These are phyloP conservation scores for Aspergillus sclerotiicarbonarius DNA, from an alignment of 495 filamentous ascomycete species.

Conservation along the genomic window DNA sequence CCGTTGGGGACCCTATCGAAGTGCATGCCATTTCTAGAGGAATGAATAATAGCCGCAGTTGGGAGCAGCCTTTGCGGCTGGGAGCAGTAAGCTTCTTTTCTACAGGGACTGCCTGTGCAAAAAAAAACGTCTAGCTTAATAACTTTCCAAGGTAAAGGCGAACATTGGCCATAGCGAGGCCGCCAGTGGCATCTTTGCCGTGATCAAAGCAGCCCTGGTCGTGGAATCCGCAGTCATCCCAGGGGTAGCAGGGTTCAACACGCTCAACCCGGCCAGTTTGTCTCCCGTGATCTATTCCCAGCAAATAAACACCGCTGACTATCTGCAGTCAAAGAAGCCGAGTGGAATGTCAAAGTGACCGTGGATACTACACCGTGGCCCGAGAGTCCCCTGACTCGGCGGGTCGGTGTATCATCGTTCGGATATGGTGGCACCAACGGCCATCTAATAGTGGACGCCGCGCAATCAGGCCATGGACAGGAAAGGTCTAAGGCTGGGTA, in stretches of 20 bases:
- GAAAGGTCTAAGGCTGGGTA: background rate
- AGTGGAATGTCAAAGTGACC: constrained; percentile 24
- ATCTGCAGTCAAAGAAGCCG: constrained; percentile 22
- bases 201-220: constrained; percentile 54
- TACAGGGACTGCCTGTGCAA: no score
- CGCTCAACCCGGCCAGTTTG: constrained; percentile 20
- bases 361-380: background rate
- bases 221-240: constrained; percentile 49
- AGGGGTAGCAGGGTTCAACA: constrained; percentile 22
- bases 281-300: background rate
- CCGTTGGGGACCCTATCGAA: constrained; percentile 15
- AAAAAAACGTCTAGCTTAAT: no score
- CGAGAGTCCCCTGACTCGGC: background rate
- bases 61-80: constrained; percentile 14
- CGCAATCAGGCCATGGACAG: background rate
- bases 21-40: constrained; percentile 9
- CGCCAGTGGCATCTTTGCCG: constrained; percentile 39
- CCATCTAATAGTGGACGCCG: constrained; percentile 35
- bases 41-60: background rate
- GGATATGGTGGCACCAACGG: constrained; percentile 36
- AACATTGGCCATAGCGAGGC: constrained; percentile 45
- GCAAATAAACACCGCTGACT: no score
- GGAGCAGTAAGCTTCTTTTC: constrained; percentile 26
- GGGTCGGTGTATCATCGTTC: constrained; percentile 20
- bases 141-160: constrained; percentile 27